Percentiles rank a stretch among this genome's conserved stretches.
phyloP scores from a whole-genome alignment of 2,329 filamentous ascomycete species.

The Trichothecium sympodiale region DNA sequence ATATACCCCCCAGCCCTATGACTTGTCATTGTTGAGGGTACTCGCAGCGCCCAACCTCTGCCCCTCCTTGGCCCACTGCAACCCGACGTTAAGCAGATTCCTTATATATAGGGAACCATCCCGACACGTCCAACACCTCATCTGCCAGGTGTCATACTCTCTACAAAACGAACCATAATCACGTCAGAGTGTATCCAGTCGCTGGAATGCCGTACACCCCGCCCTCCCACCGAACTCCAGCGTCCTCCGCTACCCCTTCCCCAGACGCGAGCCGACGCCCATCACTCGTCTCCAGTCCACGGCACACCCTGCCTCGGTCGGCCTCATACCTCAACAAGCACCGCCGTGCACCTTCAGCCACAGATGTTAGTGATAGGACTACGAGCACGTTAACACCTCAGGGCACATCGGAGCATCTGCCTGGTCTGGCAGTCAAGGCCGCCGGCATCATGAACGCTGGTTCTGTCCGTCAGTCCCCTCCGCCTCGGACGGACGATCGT shows the following conservation, averaged over 20 bases:
- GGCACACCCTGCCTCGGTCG: conserved; percentile 49
- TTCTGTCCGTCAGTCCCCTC: conserved; percentile 72
- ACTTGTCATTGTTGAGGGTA: background rate
- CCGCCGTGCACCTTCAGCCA: conserved; percentile 44
- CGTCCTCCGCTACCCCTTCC: conserved; percentile 45
- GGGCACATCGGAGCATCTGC: conserved; percentile 38
- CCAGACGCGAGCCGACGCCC: conserved; percentile 47
- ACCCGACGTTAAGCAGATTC: background rate
- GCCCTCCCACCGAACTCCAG: conserved; percentile 55
- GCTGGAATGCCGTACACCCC: conserved; percentile 78
- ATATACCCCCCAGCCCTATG: conserved; percentile 1
- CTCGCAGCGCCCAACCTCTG: background rate
- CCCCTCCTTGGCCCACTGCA: background rate
- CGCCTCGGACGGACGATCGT: conserved; percentile 61
- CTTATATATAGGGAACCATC: background rate
- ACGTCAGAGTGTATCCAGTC: conserved; percentile 7
- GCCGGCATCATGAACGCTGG: conserved; percentile 27
- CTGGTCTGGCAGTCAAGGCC: conserved; percentile 21
- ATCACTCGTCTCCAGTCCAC: conserved; percentile 38
- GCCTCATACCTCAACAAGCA: conserved; percentile 56
- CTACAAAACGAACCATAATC: background rate
- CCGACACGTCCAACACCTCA: background rate
- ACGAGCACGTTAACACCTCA: conserved; percentile 31
- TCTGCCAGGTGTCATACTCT: no score
- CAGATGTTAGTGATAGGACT: conserved; percentile 14